phyloP scores from a whole-genome alignment of 2,329 filamentous ascomycete genomes.

The Fusarium luffae region DNA sequence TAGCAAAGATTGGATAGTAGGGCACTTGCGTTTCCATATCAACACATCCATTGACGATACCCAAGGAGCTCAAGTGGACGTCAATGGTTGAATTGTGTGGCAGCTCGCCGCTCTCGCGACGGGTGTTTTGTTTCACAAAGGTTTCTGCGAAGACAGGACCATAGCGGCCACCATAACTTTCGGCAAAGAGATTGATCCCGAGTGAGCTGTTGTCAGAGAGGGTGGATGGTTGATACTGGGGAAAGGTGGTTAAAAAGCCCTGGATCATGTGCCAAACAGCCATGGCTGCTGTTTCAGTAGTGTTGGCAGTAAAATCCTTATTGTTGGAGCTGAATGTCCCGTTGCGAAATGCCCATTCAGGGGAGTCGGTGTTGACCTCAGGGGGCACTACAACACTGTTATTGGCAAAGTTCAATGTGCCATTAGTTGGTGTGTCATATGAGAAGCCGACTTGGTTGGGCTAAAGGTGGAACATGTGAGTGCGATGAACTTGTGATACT shows the following conservation, averaged over 20 bases:
- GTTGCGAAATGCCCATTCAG: constrained; percentile 60
- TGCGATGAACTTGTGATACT: not conserved
- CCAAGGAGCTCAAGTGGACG: constrained; percentile 70
- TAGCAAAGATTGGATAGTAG: constrained; percentile 66
- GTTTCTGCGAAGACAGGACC: constrained; percentile 71
- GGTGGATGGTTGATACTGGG: constrained; percentile 63
- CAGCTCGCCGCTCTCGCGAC: constrained; percentile 61
- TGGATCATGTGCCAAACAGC: constrained; percentile 75
- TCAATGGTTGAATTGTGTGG: constrained; percentile 64
- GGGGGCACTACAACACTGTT: constrained; percentile 50
- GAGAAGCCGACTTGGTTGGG: constrained; percentile 77
- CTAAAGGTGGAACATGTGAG: constrained; percentile 53
- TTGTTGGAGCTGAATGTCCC: constrained; percentile 73
- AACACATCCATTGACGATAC: constrained; percentile 77
- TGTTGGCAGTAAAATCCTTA: constrained; percentile 61
- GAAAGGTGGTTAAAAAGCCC: constrained; percentile 68
- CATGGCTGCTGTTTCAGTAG: constrained; percentile 65
- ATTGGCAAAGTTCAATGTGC: constrained; percentile 63
- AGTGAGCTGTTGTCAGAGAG: constrained; percentile 56
- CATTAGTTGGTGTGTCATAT: constrained; percentile 72
- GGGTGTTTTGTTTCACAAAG: constrained; percentile 71
- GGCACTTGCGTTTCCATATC: constrained; percentile 71
- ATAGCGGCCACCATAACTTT: constrained; percentile 78
- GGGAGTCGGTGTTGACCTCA: constrained; percentile 28
- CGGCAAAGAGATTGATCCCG: constrained; percentile 73